Conservation (phyloP, 805 yeast species). For the Lachancea thermotolerans region DNA sequence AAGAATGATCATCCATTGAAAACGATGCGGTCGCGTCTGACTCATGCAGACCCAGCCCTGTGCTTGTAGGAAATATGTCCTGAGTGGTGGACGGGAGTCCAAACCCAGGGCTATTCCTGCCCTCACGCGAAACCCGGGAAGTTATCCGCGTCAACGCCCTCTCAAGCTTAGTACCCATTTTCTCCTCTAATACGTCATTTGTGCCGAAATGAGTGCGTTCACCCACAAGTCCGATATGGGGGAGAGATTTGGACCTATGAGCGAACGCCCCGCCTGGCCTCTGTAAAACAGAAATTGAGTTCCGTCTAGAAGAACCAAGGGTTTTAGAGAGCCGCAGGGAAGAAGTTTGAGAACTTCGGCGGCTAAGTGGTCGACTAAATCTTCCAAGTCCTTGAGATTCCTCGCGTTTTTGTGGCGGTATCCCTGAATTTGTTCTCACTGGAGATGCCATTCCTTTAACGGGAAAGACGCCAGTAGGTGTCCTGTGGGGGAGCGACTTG, state of each 20-base stretch:
- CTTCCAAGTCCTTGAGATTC: neutral
- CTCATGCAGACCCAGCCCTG: conserved; percentile 4
- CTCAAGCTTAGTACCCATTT: conserved; percentile 31
- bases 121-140: conserved; percentile 5
- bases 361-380: neutral
- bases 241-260: neutral
- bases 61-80: conserved; percentile 16
- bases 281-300: too few relatives aligned
- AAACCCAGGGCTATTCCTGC: neutral
- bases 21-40: too few relatives aligned
- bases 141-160: conserved; percentile 26
- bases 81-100: conserved; percentile 23
- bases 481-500: conserved; percentile 18
- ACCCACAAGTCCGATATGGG: neutral
- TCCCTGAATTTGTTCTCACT: conserved; percentile 18
- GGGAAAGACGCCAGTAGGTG: conserved; percentile 77
- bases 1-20: too few relatives aligned
- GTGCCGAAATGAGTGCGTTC: neutral
- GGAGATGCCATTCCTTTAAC: conserved; percentile 74
- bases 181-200: conserved; percentile 19
- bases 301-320: neutral
- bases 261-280: too few relatives aligned
- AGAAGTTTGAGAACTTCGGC: neutral
- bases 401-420: neutral
- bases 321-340: neutral